A percentile compares a stretch with the other conserved stretches of the same genome.
phyloP scores from a whole-genome alignment of 1,139 yeast genomes.

The Debaryomyces sp. region DNA sequence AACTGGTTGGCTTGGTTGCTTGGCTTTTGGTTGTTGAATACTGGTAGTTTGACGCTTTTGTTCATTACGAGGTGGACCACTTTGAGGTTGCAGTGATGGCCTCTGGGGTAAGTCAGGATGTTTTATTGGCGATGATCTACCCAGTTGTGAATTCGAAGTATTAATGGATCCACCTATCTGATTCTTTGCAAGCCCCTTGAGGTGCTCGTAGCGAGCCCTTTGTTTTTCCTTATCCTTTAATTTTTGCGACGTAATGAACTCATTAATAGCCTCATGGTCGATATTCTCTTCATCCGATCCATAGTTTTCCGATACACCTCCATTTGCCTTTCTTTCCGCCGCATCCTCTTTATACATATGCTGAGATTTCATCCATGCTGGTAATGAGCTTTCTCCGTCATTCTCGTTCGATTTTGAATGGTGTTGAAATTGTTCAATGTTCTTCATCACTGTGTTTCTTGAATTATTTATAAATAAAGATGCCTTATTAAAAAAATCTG shows the following conservation, averaged over 20 bases:
- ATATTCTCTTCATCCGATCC: constrained; percentile 51
- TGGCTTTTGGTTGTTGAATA: not conserved
- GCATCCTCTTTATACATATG: constrained; percentile 49
- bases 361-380: constrained; percentile 80
- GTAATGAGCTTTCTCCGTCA: constrained; percentile 44
- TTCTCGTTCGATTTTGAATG: constrained; percentile 26
- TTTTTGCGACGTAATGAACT: constrained; percentile 41
- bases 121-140: constrained; percentile 2
- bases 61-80: not conserved
- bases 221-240: constrained; percentile 41
- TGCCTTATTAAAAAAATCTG: constrained; percentile 65
- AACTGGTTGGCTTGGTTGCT: not conserved
- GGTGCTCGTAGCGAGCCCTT: constrained; percentile 26
- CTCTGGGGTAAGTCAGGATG: constrained; percentile 5
- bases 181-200: constrained; percentile 23
- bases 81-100: constrained; percentile 7
- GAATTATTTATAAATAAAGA: constrained; percentile 63
- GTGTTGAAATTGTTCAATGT: constrained; percentile 60
- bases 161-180: constrained; percentile 12
- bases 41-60: not conserved
- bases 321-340: constrained; percentile 37
- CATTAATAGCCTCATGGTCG: constrained; percentile 43
- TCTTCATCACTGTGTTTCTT: constrained; percentile 61
- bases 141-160: constrained; percentile 8
- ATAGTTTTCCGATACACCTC: constrained; percentile 39